Evolutionary conservation across 2,329 filamentous ascomycete species (phyloP).

Genomic region (Curvularia spicifera): DNA sequence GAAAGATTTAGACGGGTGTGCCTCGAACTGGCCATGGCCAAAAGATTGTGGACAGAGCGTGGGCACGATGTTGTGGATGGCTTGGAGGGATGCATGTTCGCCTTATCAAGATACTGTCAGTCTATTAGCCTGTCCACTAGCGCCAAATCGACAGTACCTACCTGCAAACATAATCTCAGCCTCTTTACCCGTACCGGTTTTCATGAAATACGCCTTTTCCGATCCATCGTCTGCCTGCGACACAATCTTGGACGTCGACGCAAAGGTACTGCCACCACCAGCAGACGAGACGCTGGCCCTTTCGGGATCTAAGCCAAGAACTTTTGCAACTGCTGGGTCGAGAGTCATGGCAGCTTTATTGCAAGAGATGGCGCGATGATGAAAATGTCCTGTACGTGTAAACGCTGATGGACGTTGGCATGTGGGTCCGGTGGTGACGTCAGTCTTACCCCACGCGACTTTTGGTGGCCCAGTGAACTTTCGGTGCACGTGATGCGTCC

Average conservation of each 20-base stretch:
- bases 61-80: slow-evolving; percentile 74
- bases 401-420: not conserved
- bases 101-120: slow-evolving; percentile 56
- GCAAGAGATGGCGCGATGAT: not conserved
- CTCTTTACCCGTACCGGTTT: slow-evolving; percentile 67
- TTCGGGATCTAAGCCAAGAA: slow-evolving; percentile 64
- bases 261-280: slow-evolving; percentile 64
- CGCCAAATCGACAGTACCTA: slow-evolving; percentile 30
- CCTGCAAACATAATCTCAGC: slow-evolving; percentile 74
- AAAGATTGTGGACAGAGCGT: slow-evolving; percentile 77
- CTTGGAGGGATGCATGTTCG: slow-evolving; percentile 83
- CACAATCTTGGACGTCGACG: slow-evolving; percentile 69
- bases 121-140: slow-evolving; percentile 1
- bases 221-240: slow-evolving; percentile 56
- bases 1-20: slow-evolving; percentile 57
- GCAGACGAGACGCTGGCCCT: slow-evolving; percentile 64
- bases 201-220: slow-evolving; percentile 71
- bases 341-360: slow-evolving; percentile 53
- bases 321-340: slow-evolving; percentile 67
- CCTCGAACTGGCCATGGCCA: slow-evolving; percentile 68
- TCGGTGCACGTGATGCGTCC: not conserved
- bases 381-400: not conserved
- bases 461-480: not conserved
- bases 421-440: slow-evolving; percentile 7
- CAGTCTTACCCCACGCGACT: not conserved